phyloP scores from a whole-genome alignment of 73 alveolate species.

The Paramecium primaurelia region DNA sequence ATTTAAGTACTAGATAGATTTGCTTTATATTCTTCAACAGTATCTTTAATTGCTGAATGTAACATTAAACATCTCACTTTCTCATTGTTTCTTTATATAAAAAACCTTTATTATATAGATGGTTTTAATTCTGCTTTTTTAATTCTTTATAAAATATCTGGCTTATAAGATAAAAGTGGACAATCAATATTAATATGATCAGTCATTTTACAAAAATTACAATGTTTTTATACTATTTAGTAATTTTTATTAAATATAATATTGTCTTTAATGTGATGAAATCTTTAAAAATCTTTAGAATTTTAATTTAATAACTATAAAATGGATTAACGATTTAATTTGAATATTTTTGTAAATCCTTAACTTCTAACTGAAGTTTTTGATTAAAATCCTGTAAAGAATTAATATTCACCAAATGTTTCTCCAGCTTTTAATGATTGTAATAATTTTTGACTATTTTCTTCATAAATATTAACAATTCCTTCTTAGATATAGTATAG shows the following conservation, averaged over 20 bases:
- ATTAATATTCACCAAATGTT: constrained; percentile 8
- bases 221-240: not conserved
- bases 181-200: not conserved
- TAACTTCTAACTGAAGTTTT: not conserved
- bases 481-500: constrained; percentile 1
- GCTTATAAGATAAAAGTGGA: not conserved
- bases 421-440: not conserved
- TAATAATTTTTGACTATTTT: not conserved
- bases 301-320: not conserved
- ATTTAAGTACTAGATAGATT: not conserved
- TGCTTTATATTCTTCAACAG: constrained; percentile 2
- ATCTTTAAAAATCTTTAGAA: not conserved
- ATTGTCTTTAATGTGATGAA: not conserved
- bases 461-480: not conserved
- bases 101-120: not conserved
- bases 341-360: not conserved
- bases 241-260: not conserved
- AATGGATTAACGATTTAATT: not conserved
- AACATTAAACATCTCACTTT: not conserved
- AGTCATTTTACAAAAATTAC: not conserved
- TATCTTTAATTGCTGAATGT: not conserved
- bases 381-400: constrained; percentile 7
- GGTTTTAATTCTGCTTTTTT: not conserved
- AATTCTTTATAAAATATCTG: not conserved
- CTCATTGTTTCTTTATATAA: not conserved